phyloP scores from a whole-genome alignment of 2,329 filamentous ascomycete species.

The Apiospora koreana region DNA sequence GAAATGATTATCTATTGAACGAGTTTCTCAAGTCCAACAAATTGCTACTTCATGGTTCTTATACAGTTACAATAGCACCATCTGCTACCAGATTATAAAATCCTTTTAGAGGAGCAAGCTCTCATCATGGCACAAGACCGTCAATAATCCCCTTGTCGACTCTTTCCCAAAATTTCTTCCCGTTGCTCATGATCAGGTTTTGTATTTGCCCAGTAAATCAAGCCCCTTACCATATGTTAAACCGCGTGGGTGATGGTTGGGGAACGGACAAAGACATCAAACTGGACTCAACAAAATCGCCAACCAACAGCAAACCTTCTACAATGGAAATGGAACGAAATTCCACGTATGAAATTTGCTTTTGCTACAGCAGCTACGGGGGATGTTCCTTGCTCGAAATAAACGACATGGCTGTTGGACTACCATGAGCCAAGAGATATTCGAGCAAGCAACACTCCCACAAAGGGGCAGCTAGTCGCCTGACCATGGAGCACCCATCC shows the following conservation, averaged over 20 bases:
- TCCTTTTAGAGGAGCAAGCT: too few species aligned
- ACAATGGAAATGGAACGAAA: neutral
- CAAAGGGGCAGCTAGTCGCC: neutral
- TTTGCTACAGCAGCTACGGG: neutral
- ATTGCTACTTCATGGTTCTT: too few species aligned
- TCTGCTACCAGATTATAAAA: too few species aligned
- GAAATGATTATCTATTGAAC: too few species aligned
- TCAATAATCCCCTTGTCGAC: too few species aligned
- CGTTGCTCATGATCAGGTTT: too few species aligned
- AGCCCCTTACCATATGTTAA: too few species aligned
- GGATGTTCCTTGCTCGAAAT: neutral
- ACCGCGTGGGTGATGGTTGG: neutral
- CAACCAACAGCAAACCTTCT: neutral
- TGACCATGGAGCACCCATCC: neutral
- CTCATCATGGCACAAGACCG: too few species aligned
- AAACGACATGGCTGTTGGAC: neutral
- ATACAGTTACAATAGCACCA: too few species aligned
- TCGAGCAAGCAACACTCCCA: neutral
- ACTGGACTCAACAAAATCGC: neutral
- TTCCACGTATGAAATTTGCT: fast-evolving
- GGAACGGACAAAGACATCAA: neutral
- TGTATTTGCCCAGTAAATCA: too few species aligned
- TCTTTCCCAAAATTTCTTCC: too few species aligned
- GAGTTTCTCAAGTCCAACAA: too few species aligned
- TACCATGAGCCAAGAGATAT: neutral